Percentiles rank a stretch among this genome's conserved stretches.
Evolutionary conservation across 106 monocot species (phyloP).

Genomic region (Allium cepa): DNA sequence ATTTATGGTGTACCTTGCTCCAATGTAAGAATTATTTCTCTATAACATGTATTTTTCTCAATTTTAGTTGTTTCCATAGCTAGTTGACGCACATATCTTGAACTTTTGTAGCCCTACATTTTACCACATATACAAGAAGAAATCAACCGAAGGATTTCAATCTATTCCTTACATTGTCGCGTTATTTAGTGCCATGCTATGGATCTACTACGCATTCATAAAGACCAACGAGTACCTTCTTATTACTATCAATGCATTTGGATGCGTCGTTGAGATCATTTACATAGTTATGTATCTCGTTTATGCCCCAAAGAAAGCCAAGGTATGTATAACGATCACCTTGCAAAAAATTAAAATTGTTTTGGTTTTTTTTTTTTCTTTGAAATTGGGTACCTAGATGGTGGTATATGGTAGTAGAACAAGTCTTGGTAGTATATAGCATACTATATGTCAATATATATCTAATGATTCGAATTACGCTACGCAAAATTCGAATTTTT

Average conservation of each 20-base stretch:
- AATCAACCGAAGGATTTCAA: slow-evolving; percentile 59
- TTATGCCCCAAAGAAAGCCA: slow-evolving; percentile 40
- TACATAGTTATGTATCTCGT: slow-evolving; percentile 50
- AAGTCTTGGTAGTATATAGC: background rate
- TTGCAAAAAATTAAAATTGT: background rate
- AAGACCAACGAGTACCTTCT: slow-evolving; percentile 44
- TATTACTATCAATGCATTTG: slow-evolving; percentile 61
- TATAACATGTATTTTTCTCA: background rate
- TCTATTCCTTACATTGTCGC: slow-evolving; percentile 55
- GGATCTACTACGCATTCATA: slow-evolving; percentile 62
- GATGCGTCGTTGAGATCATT: slow-evolving; percentile 56
- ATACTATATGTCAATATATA: background rate
- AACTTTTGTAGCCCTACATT: slow-evolving; percentile 56
- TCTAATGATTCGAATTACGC: too few species aligned
- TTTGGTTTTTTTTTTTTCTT: background rate
- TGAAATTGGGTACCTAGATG: background rate
- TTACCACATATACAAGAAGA: slow-evolving; percentile 36
- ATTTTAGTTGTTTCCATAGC: background rate
- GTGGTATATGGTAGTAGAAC: background rate
- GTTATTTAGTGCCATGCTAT: slow-evolving; percentile 64
- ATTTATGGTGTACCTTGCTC: slow-evolving; percentile 7
- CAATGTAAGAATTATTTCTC: slow-evolving; percentile 3
- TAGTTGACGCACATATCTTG: background rate
- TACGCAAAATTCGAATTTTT: too few species aligned
- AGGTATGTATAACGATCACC: slow-evolving; percentile 22